Conservation (phyloP, 108 stramenopile species). For the Cyclotella choctawhatcheeana region DNA sequence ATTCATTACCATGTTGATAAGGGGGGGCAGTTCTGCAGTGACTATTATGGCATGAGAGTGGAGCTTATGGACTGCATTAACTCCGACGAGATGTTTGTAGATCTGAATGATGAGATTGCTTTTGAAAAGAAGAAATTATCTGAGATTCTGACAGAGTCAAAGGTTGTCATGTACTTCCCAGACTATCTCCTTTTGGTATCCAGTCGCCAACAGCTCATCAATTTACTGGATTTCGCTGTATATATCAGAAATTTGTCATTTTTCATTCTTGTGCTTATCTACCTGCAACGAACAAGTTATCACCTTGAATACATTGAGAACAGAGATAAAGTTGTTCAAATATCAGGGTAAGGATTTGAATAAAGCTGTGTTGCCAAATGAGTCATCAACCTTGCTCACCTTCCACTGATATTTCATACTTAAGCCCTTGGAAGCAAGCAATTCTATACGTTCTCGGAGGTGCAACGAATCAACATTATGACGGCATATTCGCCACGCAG, state of each 20-base stretch:
- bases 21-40: slow-evolving; percentile 55
- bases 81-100: slow-evolving; percentile 49
- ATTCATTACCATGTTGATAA: slow-evolving; percentile 55
- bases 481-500: slow-evolving; percentile 51
- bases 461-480: slow-evolving; percentile 36
- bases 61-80: slow-evolving; percentile 56
- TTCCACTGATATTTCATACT: neutral
- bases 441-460: slow-evolving; percentile 46
- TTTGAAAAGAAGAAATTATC: slow-evolving; percentile 43
- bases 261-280: slow-evolving; percentile 53
- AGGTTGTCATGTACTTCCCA: slow-evolving; percentile 59
- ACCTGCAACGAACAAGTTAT: slow-evolving; percentile 45
- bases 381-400: neutral
- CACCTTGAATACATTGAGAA: slow-evolving; percentile 39
- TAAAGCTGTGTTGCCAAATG: neutral
- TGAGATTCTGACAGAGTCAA: slow-evolving; percentile 55
- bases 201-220: slow-evolving; percentile 57
- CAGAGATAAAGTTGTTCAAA: slow-evolving; percentile 49
- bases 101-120: slow-evolving; percentile 53
- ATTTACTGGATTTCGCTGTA: slow-evolving; percentile 56
- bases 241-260: slow-evolving; percentile 55
- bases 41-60: slow-evolving; percentile 69
- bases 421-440: slow-evolving; percentile 56
- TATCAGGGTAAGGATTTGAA: slow-evolving; percentile 37
- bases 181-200: slow-evolving; percentile 44